Evolutionary conservation across 805 yeast species (phyloP), one percentile per base, ranked within the genome.

Genomic region (Sugiyamaella floridensis): DNA sequence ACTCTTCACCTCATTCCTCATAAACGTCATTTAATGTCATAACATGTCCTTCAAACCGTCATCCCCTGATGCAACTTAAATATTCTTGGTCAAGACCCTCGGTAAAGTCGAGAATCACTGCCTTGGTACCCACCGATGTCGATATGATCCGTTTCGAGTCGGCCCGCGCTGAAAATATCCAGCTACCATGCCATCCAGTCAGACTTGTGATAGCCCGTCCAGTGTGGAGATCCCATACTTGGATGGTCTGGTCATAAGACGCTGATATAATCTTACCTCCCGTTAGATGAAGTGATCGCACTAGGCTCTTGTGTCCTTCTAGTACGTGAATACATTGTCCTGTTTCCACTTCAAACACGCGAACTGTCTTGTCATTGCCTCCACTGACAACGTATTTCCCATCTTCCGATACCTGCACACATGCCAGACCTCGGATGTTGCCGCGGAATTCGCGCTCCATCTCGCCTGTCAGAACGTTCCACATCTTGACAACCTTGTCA

Each of bases 281-380:
- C 26, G 46, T 46, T 9, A 70, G 19, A 48, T 61, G 61, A 16
- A 70, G 53, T 6, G 72, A 61, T 67, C 92, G 90, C 10, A 90
- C 93, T 65, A 88, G 92, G 1, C 89, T 90, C 49, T 83, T 80
- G 66, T 90, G 98, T 2, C 96, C 96, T 44, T 70, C 69, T 68
- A 87, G 85, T 1, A 82, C 79, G 49, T 80, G 75, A 14, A 86
- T 62, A 67, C 95, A 86, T 58, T 79, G 77, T 62, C 89, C 87
- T 6, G 85, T 81, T 49, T 78, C 74, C 51, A 86, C 71, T 64
- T 89, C 92, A 97, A 97, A 90, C 81, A 90, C 80, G 56, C 92
- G 71, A 37, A 90, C 82, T 0, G 89, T 85, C 40, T 86, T 80
- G 67, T 90, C 97, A 67, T 89, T 96, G 32, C 90, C 82, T 1